Evolutionary conservation across 352 stramenopile species (phyloP).

Genomic region (Globisporangium radiosum): DNA sequence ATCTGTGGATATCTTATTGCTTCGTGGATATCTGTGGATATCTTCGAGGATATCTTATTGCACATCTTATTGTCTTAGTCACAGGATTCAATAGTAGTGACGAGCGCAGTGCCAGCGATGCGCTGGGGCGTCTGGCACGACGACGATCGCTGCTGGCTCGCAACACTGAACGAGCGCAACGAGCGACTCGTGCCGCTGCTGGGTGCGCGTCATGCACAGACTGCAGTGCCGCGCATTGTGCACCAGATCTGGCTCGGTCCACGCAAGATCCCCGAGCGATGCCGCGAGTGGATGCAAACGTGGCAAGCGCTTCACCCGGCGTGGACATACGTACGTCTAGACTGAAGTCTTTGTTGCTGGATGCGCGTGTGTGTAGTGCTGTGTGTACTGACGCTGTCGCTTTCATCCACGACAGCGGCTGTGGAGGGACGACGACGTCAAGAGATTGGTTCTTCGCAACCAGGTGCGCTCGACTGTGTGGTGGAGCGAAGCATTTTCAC

Average conservation of each 20-base stretch:
- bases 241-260: conserved; percentile 73
- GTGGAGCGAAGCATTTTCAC: background rate
- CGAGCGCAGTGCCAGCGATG: conserved; percentile 1
- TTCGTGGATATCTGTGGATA: background rate
- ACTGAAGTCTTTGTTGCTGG: too few species aligned
- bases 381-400: background rate
- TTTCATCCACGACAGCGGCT: conserved; percentile 22
- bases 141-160: conserved; percentile 20
- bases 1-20: too few species aligned
- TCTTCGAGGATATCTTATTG: background rate
- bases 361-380: too few species aligned
- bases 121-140: conserved; percentile 30
- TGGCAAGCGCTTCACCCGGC: conserved; percentile 35
- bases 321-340: conserved; percentile 25
- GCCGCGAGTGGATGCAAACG: conserved; percentile 30
- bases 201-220: background rate
- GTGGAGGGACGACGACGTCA: conserved; percentile 41
- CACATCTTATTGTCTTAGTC: background rate
- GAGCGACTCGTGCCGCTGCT: conserved; percentile 4
- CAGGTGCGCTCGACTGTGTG: conserved; percentile 11
- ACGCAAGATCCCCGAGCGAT: conserved; percentile 17
- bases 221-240: conserved; percentile 20
- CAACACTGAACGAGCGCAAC: conserved; percentile 17
- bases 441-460: conserved; percentile 22
- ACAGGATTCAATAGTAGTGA: background rate